Conservation (phyloP, 306 rosid genomes). For the Begonia fuchsioides region DNA sequence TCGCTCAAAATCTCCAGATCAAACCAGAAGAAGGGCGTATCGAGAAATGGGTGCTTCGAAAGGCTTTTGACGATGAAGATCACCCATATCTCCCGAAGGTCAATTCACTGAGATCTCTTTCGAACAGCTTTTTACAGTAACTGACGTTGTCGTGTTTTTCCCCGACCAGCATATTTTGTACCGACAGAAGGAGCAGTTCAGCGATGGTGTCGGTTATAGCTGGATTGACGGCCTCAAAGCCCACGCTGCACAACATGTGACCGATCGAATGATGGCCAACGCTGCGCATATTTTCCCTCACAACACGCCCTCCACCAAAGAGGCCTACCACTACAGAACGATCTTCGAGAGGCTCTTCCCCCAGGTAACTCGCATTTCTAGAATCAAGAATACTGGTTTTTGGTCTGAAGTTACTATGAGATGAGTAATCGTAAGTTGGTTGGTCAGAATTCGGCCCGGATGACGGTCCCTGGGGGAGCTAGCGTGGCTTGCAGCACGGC, state of each 20-base stretch:
- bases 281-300: conserved; percentile 72
- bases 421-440: conserved; percentile 1
- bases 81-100: conserved; percentile 93
- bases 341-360: conserved; percentile 93
- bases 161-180: conserved; percentile 67
- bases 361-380: conserved; percentile 28
- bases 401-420: no score
- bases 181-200: conserved; percentile 93
- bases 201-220: conserved; percentile 94
- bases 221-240: conserved; percentile 96
- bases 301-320: conserved; percentile 79
- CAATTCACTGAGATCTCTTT: no score
- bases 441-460: conserved; percentile 69
- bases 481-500: conserved; percentile 96
- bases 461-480: conserved; percentile 90
- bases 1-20: conserved; percentile 30
- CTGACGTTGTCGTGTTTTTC: neutral
- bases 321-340: conserved; percentile 85
- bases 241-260: conserved; percentile 83
- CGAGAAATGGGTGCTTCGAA: conserved; percentile 82
- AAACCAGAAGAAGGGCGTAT: conserved; percentile 60
- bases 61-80: conserved; percentile 86
- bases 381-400: no score
- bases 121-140: no score
- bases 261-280: conserved; percentile 72